A percentile compares a stretch with the other conserved stretches of the same genome.
phyloP scores from a whole-genome alignment of 306 rosid genomes.

The Macrotyloma uniflorum region DNA sequence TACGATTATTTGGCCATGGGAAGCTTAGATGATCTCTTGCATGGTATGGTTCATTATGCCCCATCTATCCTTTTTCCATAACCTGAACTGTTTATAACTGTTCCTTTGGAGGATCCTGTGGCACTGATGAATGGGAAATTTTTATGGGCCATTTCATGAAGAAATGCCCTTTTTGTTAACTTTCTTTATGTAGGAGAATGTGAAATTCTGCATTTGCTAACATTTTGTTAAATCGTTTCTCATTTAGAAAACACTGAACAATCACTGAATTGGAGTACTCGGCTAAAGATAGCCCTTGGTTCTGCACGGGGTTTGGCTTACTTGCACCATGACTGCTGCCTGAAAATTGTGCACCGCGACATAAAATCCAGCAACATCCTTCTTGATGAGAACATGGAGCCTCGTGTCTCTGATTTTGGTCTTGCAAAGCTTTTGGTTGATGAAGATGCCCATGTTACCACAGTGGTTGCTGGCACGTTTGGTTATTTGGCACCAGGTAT shows the following conservation, averaged over 20 bases:
- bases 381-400: slow-evolving; percentile 88
- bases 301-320: slow-evolving; percentile 91
- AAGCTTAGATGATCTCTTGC: slow-evolving; percentile 89
- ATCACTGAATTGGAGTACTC: slow-evolving; percentile 73
- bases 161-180: too few species aligned
- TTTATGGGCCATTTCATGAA: too few species aligned
- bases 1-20: slow-evolving; percentile 83
- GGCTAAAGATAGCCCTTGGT: slow-evolving; percentile 85
- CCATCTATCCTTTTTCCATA: neutral
- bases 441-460: slow-evolving; percentile 92
- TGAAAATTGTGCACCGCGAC: slow-evolving; percentile 90
- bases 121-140: neutral
- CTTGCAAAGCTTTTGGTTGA: slow-evolving; percentile 95
- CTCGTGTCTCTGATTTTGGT: slow-evolving; percentile 90
- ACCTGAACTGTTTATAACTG: neutral
- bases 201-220: slow-evolving; percentile 7
- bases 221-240: neutral
- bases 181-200: too few species aligned
- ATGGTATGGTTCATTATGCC: slow-evolving; percentile 56
- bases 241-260: slow-evolving; percentile 51
- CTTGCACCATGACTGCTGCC: slow-evolving; percentile 91
- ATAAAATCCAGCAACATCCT: slow-evolving; percentile 97
- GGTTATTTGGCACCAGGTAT: slow-evolving; percentile 96
- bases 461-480: slow-evolving; percentile 98
- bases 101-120: slow-evolving; percentile 31